These are phyloP conservation scores for Poteriospumella lacustris DNA, from an alignment of 108 stramenopile species.

Conservation along the genomic window DNA sequence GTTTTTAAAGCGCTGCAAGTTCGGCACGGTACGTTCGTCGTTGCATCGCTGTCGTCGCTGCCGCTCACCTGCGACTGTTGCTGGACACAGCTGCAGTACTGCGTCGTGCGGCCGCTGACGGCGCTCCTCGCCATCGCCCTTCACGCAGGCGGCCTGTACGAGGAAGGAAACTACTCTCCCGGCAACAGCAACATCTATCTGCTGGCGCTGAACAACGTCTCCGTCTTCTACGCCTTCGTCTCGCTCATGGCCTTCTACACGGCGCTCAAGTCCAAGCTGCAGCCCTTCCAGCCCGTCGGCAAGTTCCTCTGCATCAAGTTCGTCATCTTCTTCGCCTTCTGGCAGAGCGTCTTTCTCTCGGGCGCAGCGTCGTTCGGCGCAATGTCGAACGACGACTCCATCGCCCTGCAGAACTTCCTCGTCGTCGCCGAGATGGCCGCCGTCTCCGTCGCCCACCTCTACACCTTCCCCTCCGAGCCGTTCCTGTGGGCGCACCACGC, in stretches of 20 bases:
- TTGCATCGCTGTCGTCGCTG: not conserved
- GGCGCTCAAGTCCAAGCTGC: slow-evolving; percentile 41
- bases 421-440: slow-evolving; percentile 51
- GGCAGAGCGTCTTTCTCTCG: slow-evolving; percentile 35
- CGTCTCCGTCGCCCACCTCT: slow-evolving; percentile 45
- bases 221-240: slow-evolving; percentile 48
- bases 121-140: slow-evolving; percentile 39
- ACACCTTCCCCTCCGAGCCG: slow-evolving; percentile 37
- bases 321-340: slow-evolving; percentile 49
- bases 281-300: slow-evolving; percentile 45
- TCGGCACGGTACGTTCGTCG: too few relatives aligned
- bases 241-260: slow-evolving; percentile 46
- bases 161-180: slow-evolving; percentile 36
- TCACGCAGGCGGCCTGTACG: slow-evolving; percentile 36
- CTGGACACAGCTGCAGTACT: slow-evolving; percentile 39
- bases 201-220: slow-evolving; percentile 36
- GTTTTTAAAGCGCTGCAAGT: slow-evolving; percentile 42
- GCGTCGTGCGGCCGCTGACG: slow-evolving; percentile 41
- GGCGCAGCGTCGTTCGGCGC: not conserved
- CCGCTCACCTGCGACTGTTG: not conserved
- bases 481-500: too few relatives aligned
- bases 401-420: slow-evolving; percentile 46
- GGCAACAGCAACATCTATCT: slow-evolving; percentile 39
- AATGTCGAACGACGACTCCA: slow-evolving; percentile 20
- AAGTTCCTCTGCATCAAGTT: slow-evolving; percentile 60